Evolutionary conservation across 176 grass and related monocot genomes (phyloP).

Genomic region (Ampelocalamus luodianensis): DNA sequence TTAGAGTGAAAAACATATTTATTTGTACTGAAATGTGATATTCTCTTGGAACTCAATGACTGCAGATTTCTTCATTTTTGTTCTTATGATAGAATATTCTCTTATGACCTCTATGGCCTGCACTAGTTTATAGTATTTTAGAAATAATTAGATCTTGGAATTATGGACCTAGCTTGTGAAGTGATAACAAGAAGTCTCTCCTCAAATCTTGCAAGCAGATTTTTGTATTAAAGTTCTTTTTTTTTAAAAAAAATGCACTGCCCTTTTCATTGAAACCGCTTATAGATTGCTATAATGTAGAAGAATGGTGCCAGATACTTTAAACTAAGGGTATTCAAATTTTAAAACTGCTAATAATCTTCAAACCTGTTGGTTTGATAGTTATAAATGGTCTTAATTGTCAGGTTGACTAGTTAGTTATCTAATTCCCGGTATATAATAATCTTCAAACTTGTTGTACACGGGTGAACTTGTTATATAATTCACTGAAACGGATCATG

Average conservation of each 20-base stretch:
- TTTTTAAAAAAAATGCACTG: background rate
- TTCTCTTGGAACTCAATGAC: conserved; percentile 17
- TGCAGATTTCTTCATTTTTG: background rate
- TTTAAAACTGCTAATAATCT: conserved; percentile 14
- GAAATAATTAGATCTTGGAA: background rate
- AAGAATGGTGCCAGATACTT: background rate
- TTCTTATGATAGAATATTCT: conserved; percentile 22
- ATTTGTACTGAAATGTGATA: conserved; percentile 27
- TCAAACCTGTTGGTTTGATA: background rate
- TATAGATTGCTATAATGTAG: background rate
- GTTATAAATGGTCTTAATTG: background rate
- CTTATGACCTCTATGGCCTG: background rate
- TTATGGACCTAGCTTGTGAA: background rate
- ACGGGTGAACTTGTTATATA: background rate
- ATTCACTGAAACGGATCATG: background rate
- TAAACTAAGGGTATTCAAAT: conserved; percentile 16
- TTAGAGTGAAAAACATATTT: background rate
- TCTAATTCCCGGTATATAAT: background rate
- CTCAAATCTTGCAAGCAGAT: background rate
- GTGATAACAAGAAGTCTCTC: background rate
- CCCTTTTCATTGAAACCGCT: background rate
- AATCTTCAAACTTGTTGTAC: background rate
- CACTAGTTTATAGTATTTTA: background rate
- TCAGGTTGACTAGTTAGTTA: conserved; percentile 5
- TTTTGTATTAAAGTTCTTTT: background rate